These are phyloP conservation scores for Xylaria sp. DNA, from an alignment of 2,329 filamentous ascomycete species.

Conservation along the genomic window DNA sequence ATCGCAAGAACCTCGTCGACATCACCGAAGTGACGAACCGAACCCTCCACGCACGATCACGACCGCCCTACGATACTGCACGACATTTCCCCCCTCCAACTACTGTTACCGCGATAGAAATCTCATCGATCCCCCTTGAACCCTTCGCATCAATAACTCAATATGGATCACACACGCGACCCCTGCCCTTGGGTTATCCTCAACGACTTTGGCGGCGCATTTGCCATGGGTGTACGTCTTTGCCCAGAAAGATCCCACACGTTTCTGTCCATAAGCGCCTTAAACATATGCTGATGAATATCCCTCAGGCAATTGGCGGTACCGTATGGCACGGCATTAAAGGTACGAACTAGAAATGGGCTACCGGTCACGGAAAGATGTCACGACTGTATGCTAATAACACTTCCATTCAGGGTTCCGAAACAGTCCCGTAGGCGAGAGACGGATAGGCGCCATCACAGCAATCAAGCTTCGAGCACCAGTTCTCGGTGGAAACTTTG, in stretches of 20 bases:
- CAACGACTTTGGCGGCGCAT: constrained; percentile 97
- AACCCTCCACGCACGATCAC: neutral
- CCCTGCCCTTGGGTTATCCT: constrained; percentile 96
- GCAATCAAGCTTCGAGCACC: constrained; percentile 97
- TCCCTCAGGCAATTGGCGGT: constrained; percentile 38
- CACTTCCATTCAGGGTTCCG: constrained; percentile 61
- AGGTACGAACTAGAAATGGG: constrained; percentile 45
- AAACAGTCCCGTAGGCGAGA: constrained; percentile 89
- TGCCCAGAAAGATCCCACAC: constrained; percentile 7
- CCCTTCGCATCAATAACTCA: constrained; percentile 12
- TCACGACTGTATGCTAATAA: neutral
- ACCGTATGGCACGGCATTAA: constrained; percentile 57
- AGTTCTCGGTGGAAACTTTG: constrained; percentile 96
- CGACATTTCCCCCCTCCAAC: neutral
- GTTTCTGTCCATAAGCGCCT: neutral
- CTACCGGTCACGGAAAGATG: neutral
- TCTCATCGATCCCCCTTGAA: neutral
- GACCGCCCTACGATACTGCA: neutral
- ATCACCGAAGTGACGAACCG: neutral
- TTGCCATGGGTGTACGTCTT: constrained; percentile 86
- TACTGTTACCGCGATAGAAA: neutral
- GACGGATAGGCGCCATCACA: constrained; percentile 92
- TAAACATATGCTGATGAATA: neutral
- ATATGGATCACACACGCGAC: constrained; percentile 94
- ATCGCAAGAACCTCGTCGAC: constrained; percentile 3